Percentiles rank a stretch among this genome's conserved stretches.
phyloP scores from a whole-genome alignment of 805 yeast species.

The Wickerhamiella siamensis region DNA sequence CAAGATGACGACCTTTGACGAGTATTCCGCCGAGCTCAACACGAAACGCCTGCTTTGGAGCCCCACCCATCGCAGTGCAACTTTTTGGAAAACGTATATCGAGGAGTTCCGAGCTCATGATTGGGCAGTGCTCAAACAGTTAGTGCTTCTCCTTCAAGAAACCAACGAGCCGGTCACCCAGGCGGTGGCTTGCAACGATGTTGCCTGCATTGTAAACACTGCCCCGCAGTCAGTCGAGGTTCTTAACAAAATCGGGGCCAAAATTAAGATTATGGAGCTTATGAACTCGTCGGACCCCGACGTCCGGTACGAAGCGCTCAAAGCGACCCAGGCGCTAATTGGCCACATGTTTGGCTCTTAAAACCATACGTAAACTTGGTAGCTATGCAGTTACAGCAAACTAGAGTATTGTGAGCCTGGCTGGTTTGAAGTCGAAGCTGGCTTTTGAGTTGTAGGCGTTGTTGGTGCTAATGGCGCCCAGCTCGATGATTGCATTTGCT shows the following conservation, averaged over 20 bases:
- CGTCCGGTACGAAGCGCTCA: slow-evolving; percentile 87
- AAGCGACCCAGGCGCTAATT: slow-evolving; percentile 86
- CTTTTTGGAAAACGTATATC: slow-evolving; percentile 81
- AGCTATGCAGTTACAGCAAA: neutral
- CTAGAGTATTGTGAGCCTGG: neutral
- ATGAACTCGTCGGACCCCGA: slow-evolving; percentile 70
- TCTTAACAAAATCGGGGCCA: slow-evolving; percentile 44
- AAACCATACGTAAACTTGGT: slow-evolving; percentile 8
- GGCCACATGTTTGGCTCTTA: slow-evolving; percentile 50
- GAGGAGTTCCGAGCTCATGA: slow-evolving; percentile 60
- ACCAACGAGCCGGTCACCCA: slow-evolving; percentile 25
- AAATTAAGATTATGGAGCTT: slow-evolving; percentile 69
- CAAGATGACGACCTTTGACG: slow-evolving; percentile 81
- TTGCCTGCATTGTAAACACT: slow-evolving; percentile 44
- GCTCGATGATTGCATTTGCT: neutral
- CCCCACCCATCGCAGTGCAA: slow-evolving; percentile 79
- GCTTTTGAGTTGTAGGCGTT: neutral
- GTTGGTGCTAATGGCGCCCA: neutral
- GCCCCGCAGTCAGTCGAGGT: slow-evolving; percentile 47
- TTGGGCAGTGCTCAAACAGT: slow-evolving; percentile 54
- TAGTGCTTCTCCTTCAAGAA: slow-evolving; percentile 30
- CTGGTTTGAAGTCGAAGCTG: neutral
- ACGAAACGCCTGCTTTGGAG: slow-evolving; percentile 71
- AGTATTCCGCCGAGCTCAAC: slow-evolving; percentile 70
- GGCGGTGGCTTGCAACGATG: slow-evolving; percentile 56